phyloP scores from a whole-genome alignment of 768 basidiomycete genomes.

The Mycena leptocephala region DNA sequence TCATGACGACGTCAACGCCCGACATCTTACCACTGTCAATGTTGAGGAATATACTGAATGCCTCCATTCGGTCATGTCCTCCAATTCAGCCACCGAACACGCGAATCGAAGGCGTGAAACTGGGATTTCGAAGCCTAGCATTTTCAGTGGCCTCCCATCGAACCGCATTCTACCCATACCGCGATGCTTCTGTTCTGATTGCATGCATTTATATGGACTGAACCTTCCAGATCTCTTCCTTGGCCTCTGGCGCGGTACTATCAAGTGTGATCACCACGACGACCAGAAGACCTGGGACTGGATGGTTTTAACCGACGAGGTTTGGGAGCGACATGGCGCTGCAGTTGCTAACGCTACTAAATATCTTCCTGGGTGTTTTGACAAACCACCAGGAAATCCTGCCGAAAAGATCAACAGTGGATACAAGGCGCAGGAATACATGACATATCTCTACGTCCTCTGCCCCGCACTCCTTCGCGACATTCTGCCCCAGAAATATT shows the following conservation, averaged over 20 bases:
- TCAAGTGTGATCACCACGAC: constrained; percentile 43
- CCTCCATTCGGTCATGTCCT: constrained; percentile 49
- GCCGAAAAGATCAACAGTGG: constrained; percentile 42
- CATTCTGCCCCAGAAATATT: constrained; percentile 14
- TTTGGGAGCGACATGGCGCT: constrained; percentile 39
- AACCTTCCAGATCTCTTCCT: constrained; percentile 41
- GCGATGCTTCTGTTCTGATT: constrained; percentile 42
- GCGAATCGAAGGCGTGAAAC: constrained; percentile 35
- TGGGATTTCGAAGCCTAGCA: neutral
- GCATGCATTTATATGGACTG: constrained; percentile 50
- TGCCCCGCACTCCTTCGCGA: constrained; percentile 13
- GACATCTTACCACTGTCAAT: constrained; percentile 48
- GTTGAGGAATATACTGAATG: constrained; percentile 40
- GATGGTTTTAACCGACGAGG: constrained; percentile 35
- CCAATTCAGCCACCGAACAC: constrained; percentile 49
- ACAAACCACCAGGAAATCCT: constrained; percentile 42
- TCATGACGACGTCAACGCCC: constrained; percentile 43
- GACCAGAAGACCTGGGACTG: constrained; percentile 48
- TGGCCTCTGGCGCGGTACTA: constrained; percentile 40
- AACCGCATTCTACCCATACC: constrained; percentile 35
- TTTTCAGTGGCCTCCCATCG: constrained; percentile 1
- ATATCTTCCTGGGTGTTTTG: constrained; percentile 28
- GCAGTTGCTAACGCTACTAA: constrained; percentile 12
- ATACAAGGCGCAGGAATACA: constrained; percentile 30
- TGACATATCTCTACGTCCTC: neutral